Percentiles rank a stretch among this genome's conserved stretches.
Evolutionary conservation across 2,329 filamentous ascomycete species (phyloP).

Genomic region (Arthrinium puccinioides): DNA sequence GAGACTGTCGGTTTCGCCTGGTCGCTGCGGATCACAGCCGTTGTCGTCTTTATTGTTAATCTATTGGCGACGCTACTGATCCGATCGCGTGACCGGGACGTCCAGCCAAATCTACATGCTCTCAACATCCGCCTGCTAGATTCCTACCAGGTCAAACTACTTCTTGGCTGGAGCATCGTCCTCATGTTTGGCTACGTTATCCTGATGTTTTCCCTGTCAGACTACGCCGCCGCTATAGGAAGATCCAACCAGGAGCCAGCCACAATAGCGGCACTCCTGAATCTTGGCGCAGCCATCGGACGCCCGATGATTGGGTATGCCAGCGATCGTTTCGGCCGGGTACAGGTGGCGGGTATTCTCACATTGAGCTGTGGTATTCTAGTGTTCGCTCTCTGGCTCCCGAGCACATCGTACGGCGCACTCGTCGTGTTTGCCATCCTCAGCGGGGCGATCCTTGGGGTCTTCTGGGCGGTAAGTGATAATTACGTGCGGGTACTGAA

Average conservation of each 20-base stretch:
- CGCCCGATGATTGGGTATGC: constrained; percentile 56
- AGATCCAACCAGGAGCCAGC: constrained; percentile 50
- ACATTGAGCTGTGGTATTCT: constrained; percentile 50
- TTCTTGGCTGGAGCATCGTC: constrained; percentile 51
- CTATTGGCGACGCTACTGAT: constrained; percentile 46
- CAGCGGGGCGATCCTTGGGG: constrained; percentile 51
- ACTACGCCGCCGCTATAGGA: constrained; percentile 52
- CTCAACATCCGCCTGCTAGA: constrained; percentile 38
- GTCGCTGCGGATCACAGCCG: constrained; percentile 54
- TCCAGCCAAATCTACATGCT: constrained; percentile 44
- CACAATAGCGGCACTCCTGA: constrained; percentile 54
- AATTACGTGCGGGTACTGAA: not conserved
- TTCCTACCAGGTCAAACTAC: constrained; percentile 40
- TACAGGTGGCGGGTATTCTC: constrained; percentile 53
- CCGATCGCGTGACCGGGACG: constrained; percentile 31
- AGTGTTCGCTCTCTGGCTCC: constrained; percentile 54
- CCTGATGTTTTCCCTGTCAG: constrained; percentile 55
- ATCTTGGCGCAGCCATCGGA: constrained; percentile 51
- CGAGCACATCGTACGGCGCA: constrained; percentile 48
- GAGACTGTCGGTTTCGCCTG: constrained; percentile 46
- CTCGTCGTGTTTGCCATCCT: constrained; percentile 53
- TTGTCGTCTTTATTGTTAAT: constrained; percentile 45
- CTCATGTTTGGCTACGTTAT: constrained; percentile 60
- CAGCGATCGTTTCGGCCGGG: constrained; percentile 48
- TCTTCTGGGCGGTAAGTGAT: constrained; percentile 38